Percentiles rank a stretch among this genome's conserved stretches.
phyloP scores from a whole-genome alignment of 192 early-diverging fungal species.

The Pecoramyces ruminantium region DNA sequence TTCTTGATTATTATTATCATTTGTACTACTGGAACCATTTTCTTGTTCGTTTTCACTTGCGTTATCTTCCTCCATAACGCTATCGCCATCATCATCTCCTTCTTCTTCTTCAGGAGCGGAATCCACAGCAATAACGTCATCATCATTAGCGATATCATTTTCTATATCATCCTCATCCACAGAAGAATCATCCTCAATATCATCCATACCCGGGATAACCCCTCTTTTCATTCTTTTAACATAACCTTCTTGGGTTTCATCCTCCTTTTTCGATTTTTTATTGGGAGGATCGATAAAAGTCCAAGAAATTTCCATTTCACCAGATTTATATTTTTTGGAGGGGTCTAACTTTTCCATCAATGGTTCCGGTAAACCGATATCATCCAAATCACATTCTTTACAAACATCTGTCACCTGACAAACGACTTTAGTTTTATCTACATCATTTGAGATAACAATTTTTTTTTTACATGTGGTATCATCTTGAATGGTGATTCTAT shows the following conservation, averaged over 20 bases:
- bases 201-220: not conserved
- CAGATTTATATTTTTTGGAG: not conserved
- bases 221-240: not conserved
- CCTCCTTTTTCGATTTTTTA: not conserved
- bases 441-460: not conserved
- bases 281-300: not conserved
- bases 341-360: not conserved
- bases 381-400: not conserved
- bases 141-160: not conserved
- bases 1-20: too few species aligned
- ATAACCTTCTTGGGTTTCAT: not conserved
- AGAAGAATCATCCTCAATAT: not conserved
- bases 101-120: too few species aligned
- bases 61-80: not conserved
- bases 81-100: not conserved
- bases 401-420: not conserved
- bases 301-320: not conserved
- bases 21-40: not conserved
- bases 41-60: not conserved
- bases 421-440: not conserved
- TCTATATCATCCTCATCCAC: not conserved
- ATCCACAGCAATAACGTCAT: not conserved
- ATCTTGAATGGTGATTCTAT: not conserved
- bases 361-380: not conserved
- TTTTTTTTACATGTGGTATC: not conserved